Base-by-base conservation (phyloP, 2,329 filamentous ascomycete genomes). In the Hypoxylon sp. region DNA sequence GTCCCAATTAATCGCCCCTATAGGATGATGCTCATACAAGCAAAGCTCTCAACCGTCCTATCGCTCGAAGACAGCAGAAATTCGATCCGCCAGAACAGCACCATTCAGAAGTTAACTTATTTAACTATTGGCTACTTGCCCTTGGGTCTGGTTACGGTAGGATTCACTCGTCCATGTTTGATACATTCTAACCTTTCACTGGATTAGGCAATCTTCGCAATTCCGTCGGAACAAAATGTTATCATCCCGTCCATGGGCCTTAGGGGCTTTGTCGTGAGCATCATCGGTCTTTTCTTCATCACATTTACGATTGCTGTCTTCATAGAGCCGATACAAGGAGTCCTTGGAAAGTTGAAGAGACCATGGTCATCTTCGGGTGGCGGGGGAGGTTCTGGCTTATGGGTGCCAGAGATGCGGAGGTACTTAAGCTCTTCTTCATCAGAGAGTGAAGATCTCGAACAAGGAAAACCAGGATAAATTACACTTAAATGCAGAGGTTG, bases 91-190 rank as follows among this genome's bases (percentile, higher is more conserved):
- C 66, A 69, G 46, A 66, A 62, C 24, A 61, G 51, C 19, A 55
- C 62, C 10, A 62, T 69, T 27, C 66, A 69, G 29, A 61, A 39
- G 42, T 48, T 69, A 15, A 69, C 66, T 29, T 69, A 69, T 13
- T 54, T 51, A 4, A 69, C 62, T 1, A 69, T 69, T 19, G 53
- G 48, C 13, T 69, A 66, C 21, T 47, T 69, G 3, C 66, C 66
- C 8, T 8, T 66, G 3, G 62, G 58, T 13, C 44, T 69, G 2
- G 52, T 56, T 35, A 35, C 62, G 4, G 66, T 69, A 47, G 4
- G 60, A 13, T n/a, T 39, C 4, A 3, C 10, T 1, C n/a, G n/a
- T n/a, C 6, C 5, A 53, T 29, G 10, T 42, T 42, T n/a, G 1
- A 2, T 11, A 19, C 5, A 7, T 21, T 19, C 5, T 3, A 31